Base-by-base conservation (phyloP, 306 rosid genomes). In the Malus fusca region DNA sequence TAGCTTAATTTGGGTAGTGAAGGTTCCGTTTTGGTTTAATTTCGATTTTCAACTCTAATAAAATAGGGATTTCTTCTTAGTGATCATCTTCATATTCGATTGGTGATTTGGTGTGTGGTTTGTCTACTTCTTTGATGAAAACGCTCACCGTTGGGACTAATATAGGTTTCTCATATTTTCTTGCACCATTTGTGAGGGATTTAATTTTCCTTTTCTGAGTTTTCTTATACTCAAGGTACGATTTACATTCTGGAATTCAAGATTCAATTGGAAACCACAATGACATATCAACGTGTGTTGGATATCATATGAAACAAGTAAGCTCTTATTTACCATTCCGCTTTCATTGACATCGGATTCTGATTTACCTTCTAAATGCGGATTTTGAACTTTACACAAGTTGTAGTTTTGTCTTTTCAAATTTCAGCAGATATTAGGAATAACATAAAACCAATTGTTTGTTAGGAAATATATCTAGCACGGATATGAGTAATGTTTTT, bases 251-350 rank as follows among this genome's bases (percentile, higher is more conserved):
- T 22, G 96, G 93, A 79, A 37, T 26, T 71, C 40, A 69, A 74
- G 91, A 85, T 72, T 71, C 80, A 44, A 35, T 90, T 71, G 95
- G 93, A 65, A 84, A 82, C 64, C 97, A 95, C 18, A 90, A 86
- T 74, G 97, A 95, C 75, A 81, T 84, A 21, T 88, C 95, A 53
- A 88, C 90, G 8, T 84, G 88, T 46, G 66, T 92, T 79, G 88
- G 82, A 76, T 95, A 88, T 84, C 93, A 21, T 69, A 80, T 77
- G 90, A 82, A 84, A 90, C 91, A n/a, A 65, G 98, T 94, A 88
- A 86, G 89, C 78, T 69, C 79, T 63, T 43, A 60, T 73, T 13
- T 43, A 71, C 46, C 15, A 46, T 44, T 42, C 26, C 2, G 30
- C 70, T 75, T 15, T 15, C 30, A 23, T 52, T 51, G 9, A 21